Percentiles rank a stretch among this genome's conserved stretches.
Evolutionary conservation across 805 yeast genomes (phyloP).

Genomic region (Limtongia smithiae): DNA sequence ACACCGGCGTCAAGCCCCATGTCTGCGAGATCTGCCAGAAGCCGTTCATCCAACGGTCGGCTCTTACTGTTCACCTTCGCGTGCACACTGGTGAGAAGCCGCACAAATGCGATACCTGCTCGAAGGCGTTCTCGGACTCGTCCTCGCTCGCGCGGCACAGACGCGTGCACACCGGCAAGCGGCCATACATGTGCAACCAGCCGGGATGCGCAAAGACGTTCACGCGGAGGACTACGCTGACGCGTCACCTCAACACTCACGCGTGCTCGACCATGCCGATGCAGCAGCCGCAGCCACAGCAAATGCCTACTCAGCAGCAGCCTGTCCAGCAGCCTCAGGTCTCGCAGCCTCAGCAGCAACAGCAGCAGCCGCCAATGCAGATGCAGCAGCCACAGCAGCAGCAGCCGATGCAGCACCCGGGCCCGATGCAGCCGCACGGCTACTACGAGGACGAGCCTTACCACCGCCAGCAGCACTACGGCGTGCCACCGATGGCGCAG

Average conservation of each 20-base stretch:
- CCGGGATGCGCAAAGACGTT: conserved; percentile 58
- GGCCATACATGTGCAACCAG: conserved; percentile 56
- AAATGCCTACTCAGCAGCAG: not conserved
- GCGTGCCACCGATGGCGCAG: conserved; percentile 2
- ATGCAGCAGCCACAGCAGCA: conserved; percentile 4
- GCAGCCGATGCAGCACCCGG: conserved; percentile 2
- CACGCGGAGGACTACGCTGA: conserved; percentile 71
- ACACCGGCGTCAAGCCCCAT: conserved; percentile 43
- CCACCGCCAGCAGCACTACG: conserved; percentile 13
- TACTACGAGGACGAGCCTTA: conserved; percentile 14
- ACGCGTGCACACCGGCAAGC: conserved; percentile 52
- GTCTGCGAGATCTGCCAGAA: conserved; percentile 59
- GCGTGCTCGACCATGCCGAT: conserved; percentile 17
- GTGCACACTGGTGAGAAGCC: conserved; percentile 84
- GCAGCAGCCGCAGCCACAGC: conserved; percentile 5
- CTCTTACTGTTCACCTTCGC: conserved; percentile 71
- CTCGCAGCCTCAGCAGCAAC: conserved; percentile 3
- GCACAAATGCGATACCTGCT: conserved; percentile 48
- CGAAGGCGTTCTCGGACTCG: conserved; percentile 28
- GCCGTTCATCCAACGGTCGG: conserved; percentile 77
- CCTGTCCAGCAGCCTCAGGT: conserved; percentile 2
- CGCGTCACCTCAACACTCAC: conserved; percentile 67
- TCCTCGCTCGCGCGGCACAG: conserved; percentile 71
- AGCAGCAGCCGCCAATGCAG: conserved; percentile 1
- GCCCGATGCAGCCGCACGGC: not conserved